These are phyloP conservation scores for Blastomyces parvus DNA, from an alignment of 2,329 filamentous ascomycete genomes.

Conservation along the genomic window DNA sequence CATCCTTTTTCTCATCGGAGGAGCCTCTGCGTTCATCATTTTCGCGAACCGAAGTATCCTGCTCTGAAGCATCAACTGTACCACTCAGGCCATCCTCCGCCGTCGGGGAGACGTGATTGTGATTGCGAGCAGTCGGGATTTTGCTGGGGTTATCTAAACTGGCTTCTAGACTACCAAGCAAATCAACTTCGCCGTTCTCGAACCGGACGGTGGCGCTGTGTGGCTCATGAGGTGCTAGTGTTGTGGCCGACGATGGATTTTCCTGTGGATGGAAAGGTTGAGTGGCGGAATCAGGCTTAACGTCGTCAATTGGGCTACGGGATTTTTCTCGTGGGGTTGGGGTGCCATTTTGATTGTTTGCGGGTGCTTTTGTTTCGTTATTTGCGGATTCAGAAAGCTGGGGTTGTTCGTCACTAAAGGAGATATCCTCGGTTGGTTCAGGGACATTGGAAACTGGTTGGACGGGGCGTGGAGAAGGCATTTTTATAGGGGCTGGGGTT, in stretches of 20 bases:
- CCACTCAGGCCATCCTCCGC: conserved; percentile 3
- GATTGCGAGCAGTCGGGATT: neutral
- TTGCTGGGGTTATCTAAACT: conserved; percentile 24
- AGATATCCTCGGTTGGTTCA: neutral
- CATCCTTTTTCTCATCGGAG: neutral
- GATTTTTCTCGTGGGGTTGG: neutral
- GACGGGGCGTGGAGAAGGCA: neutral
- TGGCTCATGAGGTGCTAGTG: neutral
- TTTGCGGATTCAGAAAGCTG: neutral
- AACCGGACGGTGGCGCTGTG: conserved; percentile 11
- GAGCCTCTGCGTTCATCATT: neutral
- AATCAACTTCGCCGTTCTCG: conserved; percentile 35
- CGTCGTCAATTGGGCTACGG: neutral
- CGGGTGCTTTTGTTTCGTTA: neutral
- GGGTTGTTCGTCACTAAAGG: neutral
- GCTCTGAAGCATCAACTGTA: neutral
- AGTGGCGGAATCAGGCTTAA: neutral
- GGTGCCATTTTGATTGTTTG: neutral
- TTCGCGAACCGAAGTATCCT: neutral
- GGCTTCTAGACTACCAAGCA: conserved; percentile 41
- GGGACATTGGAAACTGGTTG: neutral
- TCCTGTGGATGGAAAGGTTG: neutral
- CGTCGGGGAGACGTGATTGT: neutral
- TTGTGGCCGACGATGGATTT: neutral
- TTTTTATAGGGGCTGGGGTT: neutral